Percentiles rank a stretch among this genome's conserved stretches.
Conservation (phyloP, 129 eudicot genomes). For the Ambrosia artemisiifolia region DNA sequence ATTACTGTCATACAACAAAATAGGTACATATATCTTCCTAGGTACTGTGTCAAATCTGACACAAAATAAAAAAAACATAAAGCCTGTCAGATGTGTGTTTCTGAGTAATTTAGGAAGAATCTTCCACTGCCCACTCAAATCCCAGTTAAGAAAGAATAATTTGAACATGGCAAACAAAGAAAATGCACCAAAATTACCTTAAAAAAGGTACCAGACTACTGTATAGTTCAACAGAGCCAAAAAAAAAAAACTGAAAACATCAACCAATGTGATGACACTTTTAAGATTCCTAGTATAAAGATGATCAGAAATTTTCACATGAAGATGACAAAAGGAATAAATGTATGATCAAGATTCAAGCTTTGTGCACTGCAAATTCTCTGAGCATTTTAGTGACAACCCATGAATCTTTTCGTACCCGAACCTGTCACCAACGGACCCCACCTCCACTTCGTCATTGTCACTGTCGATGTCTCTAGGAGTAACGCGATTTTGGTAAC, state of each 20-base stretch:
- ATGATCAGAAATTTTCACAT: constrained; percentile 26
- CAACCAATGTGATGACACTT: constrained; percentile 26
- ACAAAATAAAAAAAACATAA: neutral
- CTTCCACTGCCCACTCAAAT: constrained; percentile 7
- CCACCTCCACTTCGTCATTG: constrained; percentile 70
- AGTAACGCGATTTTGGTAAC: constrained; percentile 76
- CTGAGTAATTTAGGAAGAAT: neutral
- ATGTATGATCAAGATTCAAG: constrained; percentile 33
- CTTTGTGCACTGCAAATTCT: constrained; percentile 54
- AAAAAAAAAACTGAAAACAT: neutral
- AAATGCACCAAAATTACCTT: constrained; percentile 12
- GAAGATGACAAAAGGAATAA: constrained; percentile 5
- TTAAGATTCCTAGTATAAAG: constrained; percentile 28
- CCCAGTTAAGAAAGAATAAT: neutral
- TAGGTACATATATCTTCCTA: neutral
- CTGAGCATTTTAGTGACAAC: constrained; percentile 38
- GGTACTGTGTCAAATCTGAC: neutral
- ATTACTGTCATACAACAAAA: neutral
- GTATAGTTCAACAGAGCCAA: constrained; percentile 14
- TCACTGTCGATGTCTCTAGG: constrained; percentile 78
- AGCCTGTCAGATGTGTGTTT: neutral
- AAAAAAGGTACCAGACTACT: constrained; percentile 16
- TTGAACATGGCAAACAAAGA: constrained; percentile 5
- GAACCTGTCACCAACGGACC: constrained; percentile 59
- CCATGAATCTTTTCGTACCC: constrained; percentile 48